Base-by-base conservation (phyloP, 306 rosid species). In the Cyclanthera cordifolia region DNA sequence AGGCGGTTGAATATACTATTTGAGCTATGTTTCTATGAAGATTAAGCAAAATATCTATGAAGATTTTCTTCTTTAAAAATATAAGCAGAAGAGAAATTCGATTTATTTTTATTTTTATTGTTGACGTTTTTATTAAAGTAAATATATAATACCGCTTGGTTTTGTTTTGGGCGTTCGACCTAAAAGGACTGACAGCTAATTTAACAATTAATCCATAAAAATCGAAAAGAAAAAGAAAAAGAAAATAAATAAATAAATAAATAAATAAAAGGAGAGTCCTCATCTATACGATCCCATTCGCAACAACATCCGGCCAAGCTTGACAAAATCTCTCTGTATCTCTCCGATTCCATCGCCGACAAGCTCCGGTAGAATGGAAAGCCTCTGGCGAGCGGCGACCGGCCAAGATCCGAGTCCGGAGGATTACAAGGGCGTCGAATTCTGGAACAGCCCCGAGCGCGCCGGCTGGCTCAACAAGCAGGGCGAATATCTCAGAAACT, bases 321-420 rank as follows among this genome's bases (percentile, higher is more conserved):
- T 12, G n/a, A 43, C 41, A 64, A 64, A 64, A 19, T 4, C 51
- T 45, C 37, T 41, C 70, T 43, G 14, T 65, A 11, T 47, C 37
- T 37, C 28, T 10, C 46, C 46, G 53, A 25, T 48, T 45, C 30
- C 55, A 47, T 34, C 63, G 28, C 61, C 43, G 51, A 19, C 49
- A 28, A 69, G 32, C 73, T 52, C 37, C 9, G 59, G 52, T 20
- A 34, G 58, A 49, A 84, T 86, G 92, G 92, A 84, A 78, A 79
- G 80, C 17, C 82, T 86, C 6, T 86, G 92, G 92, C 81, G 92
- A 74, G 83, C 84, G 3, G 92, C 83, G 69, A 86, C 92, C 24
- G 92, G 89, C 47, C 92, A 84, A 74, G 88, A 84, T 74, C 88
- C 92, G 11, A 77, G 77, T 19, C 85, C 92, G 0, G 89, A 82